Evolutionary conservation across 2,329 filamentous ascomycete species (phyloP).

Genomic region (Cercospora sojina): DNA sequence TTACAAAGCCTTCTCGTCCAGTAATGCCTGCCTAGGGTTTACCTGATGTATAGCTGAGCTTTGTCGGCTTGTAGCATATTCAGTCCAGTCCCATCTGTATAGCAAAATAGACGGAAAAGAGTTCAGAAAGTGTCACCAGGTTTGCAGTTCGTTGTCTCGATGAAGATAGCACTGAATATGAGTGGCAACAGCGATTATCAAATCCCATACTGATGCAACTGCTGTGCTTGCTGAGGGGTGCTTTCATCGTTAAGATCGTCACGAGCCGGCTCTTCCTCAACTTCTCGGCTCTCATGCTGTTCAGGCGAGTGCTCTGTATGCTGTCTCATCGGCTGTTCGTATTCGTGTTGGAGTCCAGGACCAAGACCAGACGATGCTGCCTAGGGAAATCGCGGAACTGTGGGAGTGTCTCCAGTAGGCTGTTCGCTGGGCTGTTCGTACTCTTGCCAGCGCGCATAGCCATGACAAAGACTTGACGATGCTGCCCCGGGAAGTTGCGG

Average conservation of each 20-base stretch:
- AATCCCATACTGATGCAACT: not conserved
- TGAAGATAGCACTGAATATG: not conserved
- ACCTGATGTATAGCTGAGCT: not conserved
- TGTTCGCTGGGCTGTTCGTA: too few relatives aligned
- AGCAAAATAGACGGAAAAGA: conserved; percentile 15
- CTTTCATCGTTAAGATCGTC: not conserved
- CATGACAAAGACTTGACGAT: too few relatives aligned
- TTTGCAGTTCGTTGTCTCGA: not conserved
- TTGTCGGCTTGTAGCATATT: conserved; percentile 22
- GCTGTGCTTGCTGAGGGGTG: not conserved
- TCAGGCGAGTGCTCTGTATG: not conserved
- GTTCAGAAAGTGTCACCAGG: not conserved
- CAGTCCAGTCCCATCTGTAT: conserved; percentile 18
- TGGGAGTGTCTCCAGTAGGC: too few relatives aligned
- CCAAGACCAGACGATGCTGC: too few relatives aligned
- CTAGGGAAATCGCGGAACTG: too few relatives aligned
- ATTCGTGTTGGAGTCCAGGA: too few relatives aligned
- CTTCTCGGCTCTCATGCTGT: not conserved
- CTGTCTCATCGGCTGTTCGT: not conserved
- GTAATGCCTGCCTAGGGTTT: conserved; percentile 43
- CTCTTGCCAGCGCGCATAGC: too few relatives aligned
- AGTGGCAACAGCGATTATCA: not conserved
- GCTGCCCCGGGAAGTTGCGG: too few relatives aligned
- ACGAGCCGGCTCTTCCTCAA: not conserved
- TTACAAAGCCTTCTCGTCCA: conserved; percentile 84